A percentile compares a stretch with the other conserved stretches of the same genome.
phyloP scores from a whole-genome alignment of 805 yeast genomes.

The Candida germanica region DNA sequence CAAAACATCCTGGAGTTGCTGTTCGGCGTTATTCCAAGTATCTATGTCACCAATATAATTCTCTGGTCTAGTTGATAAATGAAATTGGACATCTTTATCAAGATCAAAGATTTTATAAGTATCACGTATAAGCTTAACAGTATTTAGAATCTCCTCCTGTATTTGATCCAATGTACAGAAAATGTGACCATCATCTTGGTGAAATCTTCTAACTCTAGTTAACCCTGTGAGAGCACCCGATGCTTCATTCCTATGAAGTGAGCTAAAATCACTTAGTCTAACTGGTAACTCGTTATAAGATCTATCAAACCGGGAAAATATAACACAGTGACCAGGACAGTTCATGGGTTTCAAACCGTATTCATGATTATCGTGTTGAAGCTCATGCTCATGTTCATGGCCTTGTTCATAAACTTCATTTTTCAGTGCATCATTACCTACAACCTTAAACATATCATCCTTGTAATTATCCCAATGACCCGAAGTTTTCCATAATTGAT shows the following conservation, averaged over 20 bases:
- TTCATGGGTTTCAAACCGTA: slow-evolving; percentile 94
- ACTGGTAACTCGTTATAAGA: slow-evolving; percentile 86
- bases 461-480: slow-evolving; percentile 97
- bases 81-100: slow-evolving; percentile 50
- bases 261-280: slow-evolving; percentile 82
- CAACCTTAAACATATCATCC: slow-evolving; percentile 88
- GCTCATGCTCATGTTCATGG: slow-evolving; percentile 2
- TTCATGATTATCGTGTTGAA: slow-evolving; percentile 5
- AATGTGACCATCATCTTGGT: slow-evolving; percentile 97
- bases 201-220: slow-evolving; percentile 91
- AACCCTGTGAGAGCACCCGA: slow-evolving; percentile 92
- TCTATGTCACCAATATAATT: slow-evolving; percentile 70
- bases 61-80: slow-evolving; percentile 74
- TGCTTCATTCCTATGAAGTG: slow-evolving; percentile 90
- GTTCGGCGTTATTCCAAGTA: slow-evolving; percentile 85
- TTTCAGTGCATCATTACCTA: slow-evolving; percentile 13
- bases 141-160: slow-evolving; percentile 64
- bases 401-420: slow-evolving; percentile 14
- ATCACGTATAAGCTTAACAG: slow-evolving; percentile 69
- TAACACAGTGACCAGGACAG: slow-evolving; percentile 92
- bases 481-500: slow-evolving; percentile 80
- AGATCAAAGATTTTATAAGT: slow-evolving; percentile 72
- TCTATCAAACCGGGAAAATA: slow-evolving; percentile 71
- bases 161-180: slow-evolving; percentile 83
- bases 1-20: slow-evolving; percentile 57